A percentile compares a stretch with the other conserved stretches of the same genome.
phyloP scores from a whole-genome alignment of 176 grass and related monocot species.

The Aegilops sharonensis region DNA sequence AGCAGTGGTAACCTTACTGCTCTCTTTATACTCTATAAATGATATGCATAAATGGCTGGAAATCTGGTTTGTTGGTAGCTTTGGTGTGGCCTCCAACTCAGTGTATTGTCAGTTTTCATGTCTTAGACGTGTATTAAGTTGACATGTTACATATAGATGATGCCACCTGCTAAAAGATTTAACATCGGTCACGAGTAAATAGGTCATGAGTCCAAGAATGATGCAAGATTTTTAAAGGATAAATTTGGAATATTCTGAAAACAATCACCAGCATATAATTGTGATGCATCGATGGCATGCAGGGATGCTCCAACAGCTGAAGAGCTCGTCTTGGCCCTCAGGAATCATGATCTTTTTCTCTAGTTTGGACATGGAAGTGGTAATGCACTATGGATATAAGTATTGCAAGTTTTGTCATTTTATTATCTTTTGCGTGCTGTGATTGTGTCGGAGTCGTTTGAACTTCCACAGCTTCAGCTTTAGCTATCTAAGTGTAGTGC shows the following conservation, averaged over 20 bases:
- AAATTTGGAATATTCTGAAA: background rate
- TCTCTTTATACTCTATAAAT: background rate
- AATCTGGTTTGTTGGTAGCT: conserved; percentile 2
- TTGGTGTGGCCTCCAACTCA: background rate
- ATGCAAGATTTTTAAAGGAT: background rate
- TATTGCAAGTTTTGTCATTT: conserved; percentile 5
- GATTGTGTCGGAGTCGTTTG: background rate
- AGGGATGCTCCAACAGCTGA: conserved; percentile 50
- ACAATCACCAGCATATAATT: background rate
- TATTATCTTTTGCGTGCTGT: background rate
- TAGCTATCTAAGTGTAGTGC: background rate
- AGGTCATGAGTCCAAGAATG: background rate
- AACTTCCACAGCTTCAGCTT: background rate
- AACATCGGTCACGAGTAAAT: background rate
- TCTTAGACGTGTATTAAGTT: background rate
- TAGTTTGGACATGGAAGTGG: conserved; percentile 97
- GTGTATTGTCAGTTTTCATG: background rate
- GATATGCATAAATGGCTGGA: background rate
- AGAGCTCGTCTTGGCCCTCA: conserved; percentile 61
- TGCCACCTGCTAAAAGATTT: background rate
- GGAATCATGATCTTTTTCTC: conserved; percentile 74
- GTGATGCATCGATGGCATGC: conserved; percentile 14
- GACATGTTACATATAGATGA: background rate
- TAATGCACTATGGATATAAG: conserved; percentile 34
- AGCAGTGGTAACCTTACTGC: background rate